Base-by-base conservation (phyloP, 2,329 filamentous ascomycete genomes). In the Aspergillus terreus region DNA sequence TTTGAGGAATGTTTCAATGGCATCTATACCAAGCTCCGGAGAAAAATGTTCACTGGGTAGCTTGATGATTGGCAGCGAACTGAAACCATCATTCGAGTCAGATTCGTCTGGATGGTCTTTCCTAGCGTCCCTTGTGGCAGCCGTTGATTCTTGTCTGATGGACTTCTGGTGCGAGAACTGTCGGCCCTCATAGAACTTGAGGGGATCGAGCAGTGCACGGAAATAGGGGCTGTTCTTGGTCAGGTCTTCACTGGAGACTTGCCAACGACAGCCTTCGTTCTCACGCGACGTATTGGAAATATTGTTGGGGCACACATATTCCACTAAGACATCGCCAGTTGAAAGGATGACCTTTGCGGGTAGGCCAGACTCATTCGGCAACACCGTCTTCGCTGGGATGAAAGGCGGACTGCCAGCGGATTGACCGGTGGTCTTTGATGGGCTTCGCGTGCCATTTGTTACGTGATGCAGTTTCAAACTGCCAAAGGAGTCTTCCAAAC, bases 171-270 rank as follows among this genome's bases (percentile, higher is more conserved):
- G 58, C 47, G 61, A 57, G 52, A 75, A 60, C 4, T 59, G 45
- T 44, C 63, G 64, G 5, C 73, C 72, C 53, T 76, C 73, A 2
- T 62, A 63, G 49, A 76, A 76, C 49, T 75, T 76, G 12, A 65
- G 58, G 2, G 71, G 67, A 33, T 76, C 71, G 14, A 76, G 57
- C 11, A 76, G 58, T 17, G 64, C 69, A 17, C 63, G 54, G 46
- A 75, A 76, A 41, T 75, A 76, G 4, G 64, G 63, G 44, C 71
- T 74, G 6, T 66, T 65, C 17, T 53, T 44, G 19, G 57, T 64
- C 12, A 76, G 58, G 35, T 56, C 55, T 4, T 61, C 52, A 45
- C 65, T 72, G 36, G 62, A 64, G 10, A 74, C 66, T 48, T 63
- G 64, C 63, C 72, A 74, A 21, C 58, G 56, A 52, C 62, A 53